Conservation (phyloP, 2,329 filamentous ascomycete species). For the Calonectria fujianensis region DNA sequence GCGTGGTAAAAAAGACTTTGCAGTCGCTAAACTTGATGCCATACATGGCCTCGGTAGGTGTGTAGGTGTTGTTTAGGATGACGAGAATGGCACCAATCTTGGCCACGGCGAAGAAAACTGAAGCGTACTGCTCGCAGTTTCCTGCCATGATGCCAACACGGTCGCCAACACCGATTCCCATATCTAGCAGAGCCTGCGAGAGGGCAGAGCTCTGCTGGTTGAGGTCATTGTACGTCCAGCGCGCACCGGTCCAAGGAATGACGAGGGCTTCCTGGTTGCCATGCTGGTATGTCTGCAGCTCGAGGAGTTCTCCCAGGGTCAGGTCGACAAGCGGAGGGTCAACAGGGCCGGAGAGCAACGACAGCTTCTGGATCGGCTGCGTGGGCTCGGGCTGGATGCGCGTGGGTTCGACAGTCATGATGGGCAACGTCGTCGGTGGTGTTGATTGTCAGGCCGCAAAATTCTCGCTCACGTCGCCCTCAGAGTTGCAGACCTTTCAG, state of each 20-base stretch:
- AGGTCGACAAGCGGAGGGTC: constrained; percentile 82
- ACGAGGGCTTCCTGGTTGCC: constrained; percentile 81
- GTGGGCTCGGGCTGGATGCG: constrained; percentile 55
- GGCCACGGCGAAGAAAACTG: constrained; percentile 83
- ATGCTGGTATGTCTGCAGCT: constrained; percentile 80
- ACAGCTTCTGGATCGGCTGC: constrained; percentile 64
- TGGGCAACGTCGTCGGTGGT: constrained; percentile 37
- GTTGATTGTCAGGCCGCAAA: constrained; percentile 25
- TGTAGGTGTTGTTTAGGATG: constrained; percentile 90
- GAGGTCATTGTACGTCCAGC: constrained; percentile 83
- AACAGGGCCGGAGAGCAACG: constrained; percentile 80
- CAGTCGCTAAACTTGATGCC: constrained; percentile 83
- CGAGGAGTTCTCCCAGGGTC: constrained; percentile 83
- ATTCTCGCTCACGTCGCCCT: constrained; percentile 24
- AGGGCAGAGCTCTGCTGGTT: constrained; percentile 77
- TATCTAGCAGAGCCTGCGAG: constrained; percentile 79
- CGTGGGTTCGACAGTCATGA: constrained; percentile 57
- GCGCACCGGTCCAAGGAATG: constrained; percentile 83
- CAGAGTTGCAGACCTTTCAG: constrained; percentile 21
- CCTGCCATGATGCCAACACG: constrained; percentile 85
- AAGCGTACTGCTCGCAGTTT: constrained; percentile 87
- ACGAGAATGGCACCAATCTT: constrained; percentile 81
- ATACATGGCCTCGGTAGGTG: constrained; percentile 81
- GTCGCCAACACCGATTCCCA: constrained; percentile 81
- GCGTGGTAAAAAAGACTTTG: constrained; percentile 83